Base-by-base conservation (phyloP, 192 early-diverging fungal species). In the Cetraspora pellucida region DNA sequence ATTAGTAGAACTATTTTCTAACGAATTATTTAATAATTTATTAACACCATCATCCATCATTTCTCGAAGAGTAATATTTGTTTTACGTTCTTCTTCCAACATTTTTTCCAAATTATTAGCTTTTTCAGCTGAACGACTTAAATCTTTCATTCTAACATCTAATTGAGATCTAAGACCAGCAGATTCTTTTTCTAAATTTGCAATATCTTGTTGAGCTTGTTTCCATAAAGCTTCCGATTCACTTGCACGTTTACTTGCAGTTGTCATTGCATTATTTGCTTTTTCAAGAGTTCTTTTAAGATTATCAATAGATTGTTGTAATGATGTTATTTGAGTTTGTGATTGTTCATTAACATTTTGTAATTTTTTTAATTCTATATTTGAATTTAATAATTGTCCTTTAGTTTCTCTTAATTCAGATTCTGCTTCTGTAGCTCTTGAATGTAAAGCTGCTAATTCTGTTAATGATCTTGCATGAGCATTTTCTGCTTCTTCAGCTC, bases 401-500 rank as follows among this genome's bases (percentile, higher is more conserved):
- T 74, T 79, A 31, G 76, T 77, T 31, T 86, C 81, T 5, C 87
- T 60, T 10, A 85, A 55, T 49, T 78, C 77, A 10, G 81, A 70
- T 74, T 89, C 87, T 0, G 86, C 86, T 4, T 60, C 21, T 2
- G 81, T 80, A 0, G 83, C 79, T n/a, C 84, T 78, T 44, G 78
- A 78, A 72, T 87, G 84, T 45, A 87, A 27, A 3, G 63, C 74
- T 0, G 81, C 78, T 6, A 89, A 52, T 55, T 89, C 86, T 5
- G 80, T 74, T 44, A 89, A 61, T 3, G 83, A 81, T 14, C 82
- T 68, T 1, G 83, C 82, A 10, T 89, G 87, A 4, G 87, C 84
- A 45, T 85, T 75, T 63, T 87, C 84, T 0, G 85, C 83, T 60
- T 86, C 82, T 54, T 89, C 85, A 3, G 87, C 86, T 54, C 82